These are phyloP conservation scores for Colletotrichum abscissum DNA, from an alignment of 2,329 filamentous ascomycete species.

Conservation along the genomic window DNA sequence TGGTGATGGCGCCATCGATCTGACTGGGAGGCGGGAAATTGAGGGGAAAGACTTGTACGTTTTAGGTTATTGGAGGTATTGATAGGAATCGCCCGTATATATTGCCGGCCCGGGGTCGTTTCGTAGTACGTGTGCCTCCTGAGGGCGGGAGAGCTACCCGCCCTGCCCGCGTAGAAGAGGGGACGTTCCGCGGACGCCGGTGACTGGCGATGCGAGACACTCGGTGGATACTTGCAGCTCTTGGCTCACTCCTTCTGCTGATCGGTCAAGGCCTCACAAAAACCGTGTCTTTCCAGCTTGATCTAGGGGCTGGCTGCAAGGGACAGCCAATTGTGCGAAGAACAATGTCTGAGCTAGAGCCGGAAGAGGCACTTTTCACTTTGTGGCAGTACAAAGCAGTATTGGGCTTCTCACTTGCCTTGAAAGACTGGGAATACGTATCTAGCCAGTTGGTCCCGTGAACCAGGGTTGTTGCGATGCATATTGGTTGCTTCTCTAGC, in stretches of 20 bases:
- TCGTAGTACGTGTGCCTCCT: neutral
- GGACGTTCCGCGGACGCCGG: neutral
- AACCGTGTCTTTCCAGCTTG: no score
- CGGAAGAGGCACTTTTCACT: no score
- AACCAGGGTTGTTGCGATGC: no score
- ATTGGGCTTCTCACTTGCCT: no score
- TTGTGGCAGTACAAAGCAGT: no score
- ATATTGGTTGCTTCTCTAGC: no score
- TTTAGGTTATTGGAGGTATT: conserved; percentile 23
- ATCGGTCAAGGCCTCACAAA: no score
- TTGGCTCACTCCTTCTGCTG: neutral
- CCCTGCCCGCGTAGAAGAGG: neutral
- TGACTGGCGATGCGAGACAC: neutral
- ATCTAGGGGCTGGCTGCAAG: no score
- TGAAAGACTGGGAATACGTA: no score
- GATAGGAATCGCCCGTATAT: neutral
- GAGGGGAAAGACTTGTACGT: neutral
- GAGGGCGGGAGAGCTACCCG: neutral
- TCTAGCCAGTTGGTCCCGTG: no score
- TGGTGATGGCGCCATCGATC: neutral
- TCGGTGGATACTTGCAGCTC: neutral
- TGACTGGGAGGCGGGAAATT: neutral
- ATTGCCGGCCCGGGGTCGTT: neutral
- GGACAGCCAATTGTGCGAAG: no score
- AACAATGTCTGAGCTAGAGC: no score